Percentiles rank a stretch among this genome's conserved stretches.
phyloP scores from a whole-genome alignment of 176 grass and related monocot genomes.

The Bothriochloa decipiens region DNA sequence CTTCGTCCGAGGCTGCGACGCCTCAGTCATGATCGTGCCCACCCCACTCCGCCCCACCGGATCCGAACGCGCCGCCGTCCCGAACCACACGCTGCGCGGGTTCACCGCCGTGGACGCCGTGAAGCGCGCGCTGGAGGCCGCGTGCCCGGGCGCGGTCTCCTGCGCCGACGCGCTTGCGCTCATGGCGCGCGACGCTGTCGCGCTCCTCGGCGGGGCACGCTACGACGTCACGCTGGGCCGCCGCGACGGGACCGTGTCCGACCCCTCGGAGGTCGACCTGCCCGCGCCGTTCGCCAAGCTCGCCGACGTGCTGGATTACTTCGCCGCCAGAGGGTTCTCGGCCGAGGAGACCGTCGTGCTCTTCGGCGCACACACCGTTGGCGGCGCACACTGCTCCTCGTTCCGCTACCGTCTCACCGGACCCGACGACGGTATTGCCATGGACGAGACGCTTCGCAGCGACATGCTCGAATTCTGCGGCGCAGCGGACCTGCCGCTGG shows the following conservation, averaged over 20 bases:
- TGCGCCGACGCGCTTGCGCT: constrained; percentile 59
- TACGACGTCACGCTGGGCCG: constrained; percentile 49
- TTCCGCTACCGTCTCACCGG: constrained; percentile 53
- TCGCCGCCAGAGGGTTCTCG: constrained; percentile 46
- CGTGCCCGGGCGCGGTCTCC: constrained; percentile 30
- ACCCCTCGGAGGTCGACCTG: constrained; percentile 39
- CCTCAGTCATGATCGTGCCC: constrained; percentile 50
- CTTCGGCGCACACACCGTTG: constrained; percentile 63
- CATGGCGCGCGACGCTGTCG: constrained; percentile 54
- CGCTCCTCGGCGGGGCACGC: constrained; percentile 40
- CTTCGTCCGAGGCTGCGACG: constrained; percentile 66
- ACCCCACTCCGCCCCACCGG: not conserved
- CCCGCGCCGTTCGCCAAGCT: constrained; percentile 33
- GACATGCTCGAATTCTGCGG: constrained; percentile 29
- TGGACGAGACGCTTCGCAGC: constrained; percentile 16
- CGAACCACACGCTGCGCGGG: constrained; percentile 54
- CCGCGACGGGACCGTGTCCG: constrained; percentile 36
- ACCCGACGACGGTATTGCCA: constrained; percentile 25
- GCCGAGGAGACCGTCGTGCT: constrained; percentile 60
- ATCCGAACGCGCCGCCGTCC: constrained; percentile 43
- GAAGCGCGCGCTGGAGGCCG: not conserved
- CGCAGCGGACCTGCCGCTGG: not conserved
- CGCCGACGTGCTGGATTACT: constrained; percentile 31
- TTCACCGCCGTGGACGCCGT: constrained; percentile 47
- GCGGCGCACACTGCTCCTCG: constrained; percentile 52